phyloP scores from a whole-genome alignment of 768 basidiomycete genomes.

The Krasilnikovozyma curviuscula region DNA sequence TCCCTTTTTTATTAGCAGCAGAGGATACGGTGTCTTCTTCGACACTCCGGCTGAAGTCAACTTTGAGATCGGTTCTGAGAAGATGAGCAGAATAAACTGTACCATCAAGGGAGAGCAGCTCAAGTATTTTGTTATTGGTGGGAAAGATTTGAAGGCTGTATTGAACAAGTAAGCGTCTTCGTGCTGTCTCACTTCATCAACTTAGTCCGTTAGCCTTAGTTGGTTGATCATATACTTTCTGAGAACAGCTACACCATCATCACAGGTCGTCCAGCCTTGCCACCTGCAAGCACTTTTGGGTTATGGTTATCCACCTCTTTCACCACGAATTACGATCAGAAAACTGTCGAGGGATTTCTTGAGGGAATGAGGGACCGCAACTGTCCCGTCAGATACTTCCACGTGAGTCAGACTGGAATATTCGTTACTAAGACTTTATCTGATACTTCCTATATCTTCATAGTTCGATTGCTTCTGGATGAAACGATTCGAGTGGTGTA shows the following conservation, averaged over 20 bases:
- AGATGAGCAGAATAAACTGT: constrained; percentile 33
- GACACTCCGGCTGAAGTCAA: constrained; percentile 50
- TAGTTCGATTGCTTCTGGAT: constrained; percentile 17
- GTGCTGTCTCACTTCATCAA: too few relatives aligned
- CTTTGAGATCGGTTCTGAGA: constrained; percentile 36
- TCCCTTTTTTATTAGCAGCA: constrained; percentile 23
- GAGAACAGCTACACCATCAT: constrained; percentile 43
- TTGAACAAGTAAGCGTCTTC: too few relatives aligned
- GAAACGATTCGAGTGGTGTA: constrained; percentile 21
- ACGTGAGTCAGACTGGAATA: constrained; percentile 32
- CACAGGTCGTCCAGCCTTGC: constrained; percentile 43
- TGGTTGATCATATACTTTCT: constrained; percentile 35
- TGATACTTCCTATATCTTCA: background rate
- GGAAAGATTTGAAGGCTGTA: constrained; percentile 45
- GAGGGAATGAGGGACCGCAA: constrained; percentile 39
- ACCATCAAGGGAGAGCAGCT: constrained; percentile 43
- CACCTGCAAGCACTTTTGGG: constrained; percentile 57
- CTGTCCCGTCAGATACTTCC: constrained; percentile 41
- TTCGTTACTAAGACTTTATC: constrained; percentile 10
- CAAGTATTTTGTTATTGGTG: constrained; percentile 55
- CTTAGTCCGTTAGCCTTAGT: too few relatives aligned
- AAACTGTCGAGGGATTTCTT: constrained; percentile 50
- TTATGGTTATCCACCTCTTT: constrained; percentile 63
- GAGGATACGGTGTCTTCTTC: constrained; percentile 56
- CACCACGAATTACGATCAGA: constrained; percentile 42